Base-by-base conservation (phyloP, 768 basidiomycete genomes). In the Coprinellus micaceus region DNA sequence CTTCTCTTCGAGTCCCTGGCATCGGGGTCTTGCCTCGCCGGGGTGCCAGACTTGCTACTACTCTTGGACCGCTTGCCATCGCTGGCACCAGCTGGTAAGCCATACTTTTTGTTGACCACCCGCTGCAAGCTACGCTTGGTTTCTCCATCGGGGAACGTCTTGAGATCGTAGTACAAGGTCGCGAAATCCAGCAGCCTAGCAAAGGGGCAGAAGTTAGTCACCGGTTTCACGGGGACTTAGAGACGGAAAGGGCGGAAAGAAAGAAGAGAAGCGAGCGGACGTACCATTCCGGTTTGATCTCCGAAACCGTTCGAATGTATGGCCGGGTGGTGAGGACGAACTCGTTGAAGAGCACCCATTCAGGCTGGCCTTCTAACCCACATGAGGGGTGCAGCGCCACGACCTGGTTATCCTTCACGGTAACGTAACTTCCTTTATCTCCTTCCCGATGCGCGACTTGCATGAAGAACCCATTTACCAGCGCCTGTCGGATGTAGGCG, bases 391-490 rank as follows among this genome's bases (percentile, higher is more conserved):
- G 94, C 12, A 93, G 72, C 1, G 74, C 75, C 7, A 91, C 91
- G 39, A 86, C 78, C 76, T 97, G 95, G 62, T 95, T 90, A 69
- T 99, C 96, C 74, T 98, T 98, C 57, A 97, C 86, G 0, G 95
- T 99, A 59, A 88, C 59, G 67, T 99, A 98, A 53, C 79, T 82
- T 2, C 86, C 83, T 70, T 92, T 94, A 67, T 93, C 91, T 2
- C 92, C 91, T 67, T 95, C 94, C 69, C 91, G 91, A 70, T 97
- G 94, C 6, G 95, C 97, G 12, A 93, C 84, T 67, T 98, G 96
- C 96, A 97, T 98, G 74, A 98, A 99, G 80, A 91, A 99, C 1
- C 95, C 97, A 62, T 88, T 89, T 4, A 91, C 88, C 21, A 98
- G 77, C 0, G 89, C 88, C 70, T 86, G 86, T 25, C 93, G 83